phyloP scores from a whole-genome alignment of 768 basidiomycete species.

The Pleurotus salmoneostramineus region DNA sequence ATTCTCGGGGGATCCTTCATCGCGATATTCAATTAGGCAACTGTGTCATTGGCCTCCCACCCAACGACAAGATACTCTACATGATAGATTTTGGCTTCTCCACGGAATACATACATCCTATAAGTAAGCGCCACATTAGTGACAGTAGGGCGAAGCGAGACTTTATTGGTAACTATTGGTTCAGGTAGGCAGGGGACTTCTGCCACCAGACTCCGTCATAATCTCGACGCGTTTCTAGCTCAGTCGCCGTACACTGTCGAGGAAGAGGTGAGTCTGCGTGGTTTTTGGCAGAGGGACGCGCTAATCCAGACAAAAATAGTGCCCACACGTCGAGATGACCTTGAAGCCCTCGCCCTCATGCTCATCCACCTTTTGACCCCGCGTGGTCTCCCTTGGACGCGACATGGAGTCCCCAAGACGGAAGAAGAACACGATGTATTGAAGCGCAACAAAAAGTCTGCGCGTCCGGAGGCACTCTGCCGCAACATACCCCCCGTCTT shows the following conservation, averaged over 20 bases:
- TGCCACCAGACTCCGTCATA: neutral
- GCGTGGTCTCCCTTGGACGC: constrained; percentile 72
- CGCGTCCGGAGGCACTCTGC: constrained; percentile 64
- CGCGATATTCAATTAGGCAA: constrained; percentile 81
- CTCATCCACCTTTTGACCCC: constrained; percentile 78
- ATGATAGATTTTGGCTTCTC: constrained; percentile 90
- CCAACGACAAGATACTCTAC: constrained; percentile 59
- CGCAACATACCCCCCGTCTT: constrained; percentile 66
- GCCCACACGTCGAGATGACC: constrained; percentile 74
- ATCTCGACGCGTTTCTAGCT: constrained; percentile 26
- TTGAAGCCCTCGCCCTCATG: constrained; percentile 77
- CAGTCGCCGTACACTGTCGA: constrained; percentile 73
- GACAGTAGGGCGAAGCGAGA: constrained; percentile 65
- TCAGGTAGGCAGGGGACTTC: constrained; percentile 37
- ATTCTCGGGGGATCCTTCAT: constrained; percentile 67
- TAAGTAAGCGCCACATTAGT: constrained; percentile 64
- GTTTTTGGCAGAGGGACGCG: constrained; percentile 9
- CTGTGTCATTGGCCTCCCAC: constrained; percentile 58
- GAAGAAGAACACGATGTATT: constrained; percentile 58
- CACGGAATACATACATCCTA: constrained; percentile 68
- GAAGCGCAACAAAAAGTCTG: constrained; percentile 59
- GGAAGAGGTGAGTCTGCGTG: constrained; percentile 52
- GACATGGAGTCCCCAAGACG: constrained; percentile 76
- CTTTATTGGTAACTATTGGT: constrained; percentile 86
- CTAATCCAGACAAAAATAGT: constrained; percentile 36